Base-by-base conservation (phyloP, 768 basidiomycete species). In the Tylopilus felleus region DNA sequence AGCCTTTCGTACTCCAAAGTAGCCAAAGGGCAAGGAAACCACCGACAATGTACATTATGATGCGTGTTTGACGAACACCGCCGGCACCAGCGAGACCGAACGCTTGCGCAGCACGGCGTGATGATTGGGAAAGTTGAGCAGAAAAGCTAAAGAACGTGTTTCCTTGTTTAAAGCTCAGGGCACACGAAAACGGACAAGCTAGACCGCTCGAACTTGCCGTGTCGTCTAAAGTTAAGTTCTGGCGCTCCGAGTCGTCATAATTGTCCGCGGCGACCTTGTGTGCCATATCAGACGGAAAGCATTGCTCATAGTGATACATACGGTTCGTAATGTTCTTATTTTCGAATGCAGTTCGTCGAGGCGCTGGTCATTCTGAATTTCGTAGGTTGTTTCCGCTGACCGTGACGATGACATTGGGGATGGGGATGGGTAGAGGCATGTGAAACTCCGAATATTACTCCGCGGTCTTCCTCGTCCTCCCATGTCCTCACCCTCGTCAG, bases 321-420 rank as follows among this genome's bases (percentile, higher is more conserved):
- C 91, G n/a, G 87, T 86, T 56, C 90, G 83, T 44, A 93, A 67
- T 17, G 86, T 87, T 39, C 90, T 81, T 45, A 93, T 81, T 68
- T 94, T 94, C 19, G 88, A 83, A 69, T 93, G 91, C 2, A 94
- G 75, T 47, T 90, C 87, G 52, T 93, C 90, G 12, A 93, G 77
- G 27, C 83, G 77, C 63, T 90, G 84, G 75, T 94, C 90, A 66
- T 93, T 94, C 69, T 94, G 91, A 8, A 79, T 66, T 69, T 93
- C 91, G 62, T 93, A 92, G 1, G 85, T 87, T 52, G 88, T 81
- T 65, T 90, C 87, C 8, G 80, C 76, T 19, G 73, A 65, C 53
- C 61, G 64, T 14, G 74, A 75, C 39, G n/a, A n/a, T 25, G 75
- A 72, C 74, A 75, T n/a, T 75, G 40, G 51, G n/a, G n/a, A 47